Evolutionary conservation across 805 yeast genomes (phyloP).

Genomic region (Yarrowia sp.): DNA sequence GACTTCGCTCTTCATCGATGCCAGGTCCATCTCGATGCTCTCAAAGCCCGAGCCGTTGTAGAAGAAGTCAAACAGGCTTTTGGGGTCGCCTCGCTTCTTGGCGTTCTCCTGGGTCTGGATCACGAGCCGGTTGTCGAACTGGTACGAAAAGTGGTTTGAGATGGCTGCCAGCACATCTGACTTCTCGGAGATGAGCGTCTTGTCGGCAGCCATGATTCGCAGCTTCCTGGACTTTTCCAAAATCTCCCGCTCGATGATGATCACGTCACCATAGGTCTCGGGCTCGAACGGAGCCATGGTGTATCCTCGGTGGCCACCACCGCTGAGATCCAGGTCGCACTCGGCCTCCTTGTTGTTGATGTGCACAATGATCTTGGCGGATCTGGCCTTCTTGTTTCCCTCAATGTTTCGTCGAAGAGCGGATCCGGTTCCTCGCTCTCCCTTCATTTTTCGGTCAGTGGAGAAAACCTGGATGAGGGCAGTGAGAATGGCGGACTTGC

Average conservation of each 20-base stretch:
- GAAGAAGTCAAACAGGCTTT: slow-evolving; percentile 69
- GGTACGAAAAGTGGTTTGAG: slow-evolving; percentile 66
- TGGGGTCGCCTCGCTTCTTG: slow-evolving; percentile 70
- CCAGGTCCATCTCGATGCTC: slow-evolving; percentile 49
- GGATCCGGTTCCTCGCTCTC: slow-evolving; percentile 58
- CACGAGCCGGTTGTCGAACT: slow-evolving; percentile 87
- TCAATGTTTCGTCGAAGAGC: slow-evolving; percentile 62
- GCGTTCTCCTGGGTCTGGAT: slow-evolving; percentile 94
- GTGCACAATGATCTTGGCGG: slow-evolving; percentile 65
- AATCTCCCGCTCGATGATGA: slow-evolving; percentile 67
- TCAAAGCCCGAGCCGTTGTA: slow-evolving; percentile 77
- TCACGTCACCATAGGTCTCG: slow-evolving; percentile 63
- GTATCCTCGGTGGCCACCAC: neutral
- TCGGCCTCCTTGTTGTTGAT: slow-evolving; percentile 42
- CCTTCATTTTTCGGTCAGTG: slow-evolving; percentile 84
- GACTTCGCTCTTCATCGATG: slow-evolving; percentile 44
- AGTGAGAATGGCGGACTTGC: slow-evolving; percentile 83
- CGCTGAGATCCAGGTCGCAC: slow-evolving; percentile 50
- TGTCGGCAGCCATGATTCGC: slow-evolving; percentile 51
- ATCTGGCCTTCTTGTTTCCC: slow-evolving; percentile 70
- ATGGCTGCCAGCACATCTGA: slow-evolving; percentile 66
- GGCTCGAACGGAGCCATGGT: slow-evolving; percentile 58
- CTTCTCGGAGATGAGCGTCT: slow-evolving; percentile 56
- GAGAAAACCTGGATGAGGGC: slow-evolving; percentile 76
- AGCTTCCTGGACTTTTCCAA: slow-evolving; percentile 55